Base-by-base conservation (phyloP, 1,139 yeast genomes). In the Debaryomyces psychrophilus region DNA sequence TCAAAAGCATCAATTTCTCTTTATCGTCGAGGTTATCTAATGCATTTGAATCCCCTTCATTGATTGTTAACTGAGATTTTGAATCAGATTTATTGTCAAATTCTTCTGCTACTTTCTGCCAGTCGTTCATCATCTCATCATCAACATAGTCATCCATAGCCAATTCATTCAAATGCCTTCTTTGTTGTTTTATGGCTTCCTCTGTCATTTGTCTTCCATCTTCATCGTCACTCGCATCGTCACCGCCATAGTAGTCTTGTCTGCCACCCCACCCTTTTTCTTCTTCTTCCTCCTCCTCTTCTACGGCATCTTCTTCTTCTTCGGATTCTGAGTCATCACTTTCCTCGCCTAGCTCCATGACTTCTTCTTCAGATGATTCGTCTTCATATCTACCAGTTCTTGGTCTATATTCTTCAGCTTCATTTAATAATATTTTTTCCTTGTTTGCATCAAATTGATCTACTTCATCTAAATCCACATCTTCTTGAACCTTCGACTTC, bases 111-210 rank as follows among this genome's bases (percentile, higher is more conserved):
- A 69, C 71, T 48, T 74, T 67, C 44, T 66, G 68, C 92, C 93
- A 87, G 54, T 82, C 90, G 40, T 83, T 88, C 62, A 82, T 79
- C 60, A 85, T 80, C 46, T 87, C 96, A 45, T 88, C 96, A 55
- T 90, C 95, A 53, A 87, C 75, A 60, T 82, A 92, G 65, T 90
- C 98, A 41, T 81, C 90, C 78, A 87, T 83, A 40, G 82, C 83
- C 56, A 93, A 74, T 44, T 88, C 96, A 53, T 83, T 82, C 51
- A 92, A 69, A 60, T 92, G 96, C 63, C 85, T 83, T 70, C 86
- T 87, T 67, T 92, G 98, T 54, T 90, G 84, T 61, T 90, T 82
- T 47, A 89, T 61, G 0, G 98, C 98, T 68, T 93, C 98, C 55
- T 84, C 84, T 47, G 95, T 93, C 70, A 90, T 86, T 50, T 81